phyloP scores from a whole-genome alignment of 2,329 filamentous ascomycete genomes.

The Septoria petroselini region DNA sequence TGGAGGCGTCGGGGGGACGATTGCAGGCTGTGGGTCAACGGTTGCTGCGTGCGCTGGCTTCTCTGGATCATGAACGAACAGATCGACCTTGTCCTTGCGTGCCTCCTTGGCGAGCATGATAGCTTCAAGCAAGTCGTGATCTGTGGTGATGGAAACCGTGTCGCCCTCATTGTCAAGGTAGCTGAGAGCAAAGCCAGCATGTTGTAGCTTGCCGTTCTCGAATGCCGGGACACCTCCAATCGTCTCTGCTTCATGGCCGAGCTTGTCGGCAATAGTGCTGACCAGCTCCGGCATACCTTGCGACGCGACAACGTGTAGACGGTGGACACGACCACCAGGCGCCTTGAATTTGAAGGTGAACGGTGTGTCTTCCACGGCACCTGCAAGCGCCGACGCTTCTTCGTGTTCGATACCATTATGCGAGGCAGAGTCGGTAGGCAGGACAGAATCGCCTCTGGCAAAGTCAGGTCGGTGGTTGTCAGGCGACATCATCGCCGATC shows the following conservation, averaged over 20 bases:
- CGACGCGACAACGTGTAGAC: slow-evolving; percentile 77
- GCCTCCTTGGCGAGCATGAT: slow-evolving; percentile 76
- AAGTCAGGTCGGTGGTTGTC: slow-evolving; percentile 58
- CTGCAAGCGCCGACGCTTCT: slow-evolving; percentile 60
- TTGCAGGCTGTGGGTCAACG: slow-evolving; percentile 57
- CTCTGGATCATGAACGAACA: slow-evolving; percentile 92
- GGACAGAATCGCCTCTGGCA: slow-evolving; percentile 77
- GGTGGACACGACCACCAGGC: slow-evolving; percentile 88
- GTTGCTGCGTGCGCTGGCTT: slow-evolving; percentile 74
- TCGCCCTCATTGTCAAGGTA: slow-evolving; percentile 97
- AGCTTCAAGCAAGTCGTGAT: slow-evolving; percentile 87
- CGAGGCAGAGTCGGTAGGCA: slow-evolving; percentile 91
- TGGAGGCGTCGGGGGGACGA: slow-evolving; percentile 50
- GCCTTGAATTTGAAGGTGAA: slow-evolving; percentile 99
- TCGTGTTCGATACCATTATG: slow-evolving; percentile 75
- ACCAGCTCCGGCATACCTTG: slow-evolving; percentile 80
- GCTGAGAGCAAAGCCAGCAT: slow-evolving; percentile 82
- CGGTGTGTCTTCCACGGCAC: slow-evolving; percentile 65
- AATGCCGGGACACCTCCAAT: slow-evolving; percentile 78
- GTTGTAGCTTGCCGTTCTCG: slow-evolving; percentile 73
- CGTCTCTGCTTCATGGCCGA: slow-evolving; percentile 75
- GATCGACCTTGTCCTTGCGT: slow-evolving; percentile 86
- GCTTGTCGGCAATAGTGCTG: slow-evolving; percentile 72
- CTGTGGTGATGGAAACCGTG: slow-evolving; percentile 92
- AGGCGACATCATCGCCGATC: slow-evolving; percentile 73